Conservation (phyloP, 106 monocot genomes). For the Dioscorea zingiberensis region DNA sequence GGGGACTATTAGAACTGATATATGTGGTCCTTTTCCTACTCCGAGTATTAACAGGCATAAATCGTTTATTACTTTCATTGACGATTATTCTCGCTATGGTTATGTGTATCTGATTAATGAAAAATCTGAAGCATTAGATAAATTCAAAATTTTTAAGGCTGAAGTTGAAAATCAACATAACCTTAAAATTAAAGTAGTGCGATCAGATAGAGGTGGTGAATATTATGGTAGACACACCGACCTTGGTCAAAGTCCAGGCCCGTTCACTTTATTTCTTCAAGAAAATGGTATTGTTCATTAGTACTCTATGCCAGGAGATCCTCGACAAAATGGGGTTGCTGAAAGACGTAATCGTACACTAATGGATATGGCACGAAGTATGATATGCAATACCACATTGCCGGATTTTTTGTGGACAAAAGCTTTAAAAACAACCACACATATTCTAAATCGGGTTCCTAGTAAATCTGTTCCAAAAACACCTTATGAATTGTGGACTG, state of each 20-base stretch:
- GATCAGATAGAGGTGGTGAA: conserved; percentile 1
- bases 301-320: neutral
- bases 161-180: neutral
- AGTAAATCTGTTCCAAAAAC: neutral
- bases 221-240: neutral
- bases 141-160: conserved; percentile 1
- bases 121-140: neutral
- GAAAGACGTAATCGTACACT: neutral
- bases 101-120: neutral
- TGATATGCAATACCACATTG: neutral
- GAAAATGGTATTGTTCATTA: neutral
- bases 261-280: neutral
- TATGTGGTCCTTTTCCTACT: conserved; percentile 4
- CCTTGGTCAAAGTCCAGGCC: neutral
- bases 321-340: conserved; percentile 4
- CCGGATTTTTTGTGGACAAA: neutral
- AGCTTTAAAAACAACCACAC: neutral
- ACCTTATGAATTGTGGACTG: neutral
- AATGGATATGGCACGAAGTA: neutral
- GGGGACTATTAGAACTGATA: conserved; percentile 1
- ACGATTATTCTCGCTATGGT: neutral
- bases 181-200: neutral
- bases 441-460: neutral
- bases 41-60: neutral
- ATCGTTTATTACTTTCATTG: neutral